Evolutionary conservation across 2,329 filamentous ascomycete genomes (phyloP).

Genomic region (Tolypocladium album): DNA sequence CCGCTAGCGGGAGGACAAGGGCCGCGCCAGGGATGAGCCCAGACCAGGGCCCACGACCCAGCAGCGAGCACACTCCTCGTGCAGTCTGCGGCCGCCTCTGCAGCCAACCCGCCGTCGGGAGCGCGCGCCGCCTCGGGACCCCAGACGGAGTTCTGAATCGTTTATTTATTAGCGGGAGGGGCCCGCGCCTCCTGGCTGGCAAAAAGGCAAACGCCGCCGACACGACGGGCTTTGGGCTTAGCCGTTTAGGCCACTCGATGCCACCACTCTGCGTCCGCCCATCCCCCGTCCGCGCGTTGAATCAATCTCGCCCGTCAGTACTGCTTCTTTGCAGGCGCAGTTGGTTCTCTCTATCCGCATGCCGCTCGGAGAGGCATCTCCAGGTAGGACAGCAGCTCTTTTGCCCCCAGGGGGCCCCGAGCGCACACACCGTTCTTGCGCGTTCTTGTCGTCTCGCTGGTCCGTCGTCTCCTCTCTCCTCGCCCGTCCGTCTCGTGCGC

Average conservation of each 20-base stretch:
- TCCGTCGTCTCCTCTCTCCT: neutral
- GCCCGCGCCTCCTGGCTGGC: neutral
- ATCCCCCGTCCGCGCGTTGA: neutral
- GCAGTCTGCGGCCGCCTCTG: conserved; percentile 28
- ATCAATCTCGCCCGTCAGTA: neutral
- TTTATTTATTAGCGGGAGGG: conserved; percentile 1
- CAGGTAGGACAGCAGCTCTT: neutral
- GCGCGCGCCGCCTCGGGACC: conserved; percentile 22
- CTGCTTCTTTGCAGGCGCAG: neutral
- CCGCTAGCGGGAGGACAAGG: neutral
- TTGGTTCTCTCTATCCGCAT: neutral
- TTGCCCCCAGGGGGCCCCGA: neutral
- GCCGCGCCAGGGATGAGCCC: neutral
- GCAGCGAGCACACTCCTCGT: conserved; percentile 16
- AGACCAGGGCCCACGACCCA: conserved; percentile 5
- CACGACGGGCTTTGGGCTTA: neutral
- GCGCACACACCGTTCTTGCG: neutral
- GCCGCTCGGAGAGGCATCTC: neutral
- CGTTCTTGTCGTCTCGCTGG: neutral
- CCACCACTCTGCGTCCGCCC: neutral
- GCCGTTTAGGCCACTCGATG: neutral
- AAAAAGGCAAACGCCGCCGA: neutral
- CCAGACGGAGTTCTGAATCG: conserved; percentile 7
- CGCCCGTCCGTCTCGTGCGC: neutral
- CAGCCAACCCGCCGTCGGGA: conserved; percentile 22